A percentile compares a stretch with the other conserved stretches of the same genome.
phyloP scores from a whole-genome alignment of 202 grass and related monocot species.

The Zizania palustris region DNA sequence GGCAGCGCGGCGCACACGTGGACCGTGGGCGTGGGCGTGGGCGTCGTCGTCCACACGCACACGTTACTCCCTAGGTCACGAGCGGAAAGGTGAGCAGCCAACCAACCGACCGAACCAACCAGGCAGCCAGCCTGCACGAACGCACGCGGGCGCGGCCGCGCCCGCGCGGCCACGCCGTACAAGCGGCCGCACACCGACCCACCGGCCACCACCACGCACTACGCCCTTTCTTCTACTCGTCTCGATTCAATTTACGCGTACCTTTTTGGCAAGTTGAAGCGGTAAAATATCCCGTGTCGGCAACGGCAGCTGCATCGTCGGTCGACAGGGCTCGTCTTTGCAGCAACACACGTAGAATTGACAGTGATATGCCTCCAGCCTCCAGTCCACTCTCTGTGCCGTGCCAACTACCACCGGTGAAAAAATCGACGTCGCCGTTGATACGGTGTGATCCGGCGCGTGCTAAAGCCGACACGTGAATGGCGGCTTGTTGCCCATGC shows the following conservation, averaged over 20 bases:
- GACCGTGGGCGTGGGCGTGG: conserved; percentile 33
- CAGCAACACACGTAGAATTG: background rate
- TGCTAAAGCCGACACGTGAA: conserved; percentile 13
- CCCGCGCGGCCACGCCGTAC: conserved; percentile 23
- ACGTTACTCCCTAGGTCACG: conserved; percentile 57
- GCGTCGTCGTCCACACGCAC: conserved; percentile 53
- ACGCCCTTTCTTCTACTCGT: background rate
- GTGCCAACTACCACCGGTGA: conserved; percentile 7
- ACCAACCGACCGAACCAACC: background rate
- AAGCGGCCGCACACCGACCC: conserved; percentile 39
- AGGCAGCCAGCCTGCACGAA: background rate
- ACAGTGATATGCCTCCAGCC: conserved; percentile 14
- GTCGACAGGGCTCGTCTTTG: background rate
- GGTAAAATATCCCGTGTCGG: conserved; percentile 28
- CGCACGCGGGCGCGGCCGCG: background rate
- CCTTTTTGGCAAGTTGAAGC: conserved; percentile 1
- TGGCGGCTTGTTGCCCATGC: conserved; percentile 3
- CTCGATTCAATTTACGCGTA: background rate
- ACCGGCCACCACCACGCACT: conserved; percentile 3
- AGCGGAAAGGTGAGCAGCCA: conserved; percentile 37
- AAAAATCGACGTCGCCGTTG: conserved; percentile 2
- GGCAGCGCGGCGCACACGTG: conserved; percentile 57
- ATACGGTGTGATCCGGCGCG: background rate
- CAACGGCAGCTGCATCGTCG: conserved; percentile 23
- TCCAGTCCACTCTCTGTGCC: background rate